Conservation (phyloP, 2,329 filamentous ascomycete genomes). For the Scytalidium sp. region DNA sequence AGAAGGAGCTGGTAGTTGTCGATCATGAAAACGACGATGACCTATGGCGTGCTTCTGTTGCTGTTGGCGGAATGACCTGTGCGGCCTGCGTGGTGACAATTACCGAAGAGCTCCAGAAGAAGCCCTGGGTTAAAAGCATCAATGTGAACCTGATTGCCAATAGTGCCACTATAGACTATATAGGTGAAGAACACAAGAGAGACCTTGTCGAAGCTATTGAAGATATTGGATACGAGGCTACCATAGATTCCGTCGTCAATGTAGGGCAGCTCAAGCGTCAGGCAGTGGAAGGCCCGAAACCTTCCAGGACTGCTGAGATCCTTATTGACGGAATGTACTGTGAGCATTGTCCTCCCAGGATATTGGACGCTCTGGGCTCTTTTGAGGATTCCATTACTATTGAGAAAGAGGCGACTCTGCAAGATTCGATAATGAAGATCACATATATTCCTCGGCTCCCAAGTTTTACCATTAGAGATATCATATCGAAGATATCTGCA, state of each 20-base stretch:
- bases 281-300: constrained; percentile 3
- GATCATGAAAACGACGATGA: constrained; percentile 30
- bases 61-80: constrained; percentile 56
- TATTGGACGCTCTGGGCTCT: constrained; percentile 50
- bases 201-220: constrained; percentile 48
- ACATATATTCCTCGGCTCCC: constrained; percentile 68
- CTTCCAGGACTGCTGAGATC: constrained; percentile 57
- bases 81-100: constrained; percentile 49
- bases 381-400: constrained; percentile 49
- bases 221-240: constrained; percentile 64
- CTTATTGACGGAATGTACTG: constrained; percentile 72
- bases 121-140: constrained; percentile 45
- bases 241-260: constrained; percentile 43
- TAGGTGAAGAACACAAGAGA: constrained; percentile 39
- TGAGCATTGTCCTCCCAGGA: constrained; percentile 62
- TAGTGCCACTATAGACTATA: constrained; percentile 45
- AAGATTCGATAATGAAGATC: constrained; percentile 66
- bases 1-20: constrained; percentile 29
- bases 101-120: constrained; percentile 41
- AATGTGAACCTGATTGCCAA: constrained; percentile 51
- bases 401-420: constrained; percentile 50
- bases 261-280: constrained; percentile 20
- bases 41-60: constrained; percentile 47
- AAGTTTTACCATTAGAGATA: constrained; percentile 69
- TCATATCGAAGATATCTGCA: constrained; percentile 64